A percentile compares a stretch with the other conserved stretches of the same genome.
Conservation (phyloP, 768 basidiomycete genomes). For the Pleurotus pulmonarius region DNA sequence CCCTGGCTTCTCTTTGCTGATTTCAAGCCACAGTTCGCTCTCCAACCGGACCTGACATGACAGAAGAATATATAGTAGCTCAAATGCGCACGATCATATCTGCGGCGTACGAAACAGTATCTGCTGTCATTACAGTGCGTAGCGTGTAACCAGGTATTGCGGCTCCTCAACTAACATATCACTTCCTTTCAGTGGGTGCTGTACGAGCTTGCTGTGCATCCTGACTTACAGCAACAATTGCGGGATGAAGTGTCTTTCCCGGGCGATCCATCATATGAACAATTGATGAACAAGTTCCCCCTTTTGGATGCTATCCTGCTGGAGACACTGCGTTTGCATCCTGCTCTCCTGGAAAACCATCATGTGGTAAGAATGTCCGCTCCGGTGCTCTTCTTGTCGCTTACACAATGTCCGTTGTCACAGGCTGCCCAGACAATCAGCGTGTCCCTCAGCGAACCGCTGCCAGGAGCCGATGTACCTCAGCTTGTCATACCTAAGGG, state of each 20-base stretch:
- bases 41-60: conserved; percentile 30
- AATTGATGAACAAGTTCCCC: conserved; percentile 43
- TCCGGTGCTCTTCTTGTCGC: background rate
- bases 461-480: conserved; percentile 38
- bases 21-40: conserved; percentile 6
- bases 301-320: conserved; percentile 59
- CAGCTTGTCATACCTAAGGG: conserved; percentile 52
- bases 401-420: conserved; percentile 7
- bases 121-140: conserved; percentile 38
- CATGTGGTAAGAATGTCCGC: conserved; percentile 40
- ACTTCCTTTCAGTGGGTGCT: conserved; percentile 51
- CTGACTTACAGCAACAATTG: conserved; percentile 48
- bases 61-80: conserved; percentile 48
- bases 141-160: too few relatives aligned
- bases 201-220: conserved; percentile 55
- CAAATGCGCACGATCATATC: conserved; percentile 65
- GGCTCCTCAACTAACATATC: background rate
- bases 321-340: conserved; percentile 60
- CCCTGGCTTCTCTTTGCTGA: background rate
- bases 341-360: conserved; percentile 62
- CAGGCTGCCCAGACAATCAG: conserved; percentile 49
- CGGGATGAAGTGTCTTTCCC: conserved; percentile 49
- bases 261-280: conserved; percentile 47
- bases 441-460: conserved; percentile 52
- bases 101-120: conserved; percentile 56